Evolutionary conservation across 2,329 filamentous ascomycete species (phyloP).

Genomic region (Arthrobotrys musiformis): DNA sequence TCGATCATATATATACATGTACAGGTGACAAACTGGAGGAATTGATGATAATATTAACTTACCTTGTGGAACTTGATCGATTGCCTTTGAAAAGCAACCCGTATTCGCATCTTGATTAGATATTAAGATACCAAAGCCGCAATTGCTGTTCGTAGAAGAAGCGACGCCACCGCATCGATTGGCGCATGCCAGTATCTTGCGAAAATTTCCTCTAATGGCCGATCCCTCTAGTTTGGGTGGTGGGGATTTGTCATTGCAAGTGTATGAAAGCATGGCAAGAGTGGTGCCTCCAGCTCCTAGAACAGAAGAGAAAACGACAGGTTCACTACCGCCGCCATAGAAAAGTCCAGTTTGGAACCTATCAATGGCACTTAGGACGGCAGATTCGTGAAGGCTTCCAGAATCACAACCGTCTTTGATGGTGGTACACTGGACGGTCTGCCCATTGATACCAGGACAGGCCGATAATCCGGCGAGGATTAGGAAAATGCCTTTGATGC

Average conservation of each 20-base stretch:
- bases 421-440: slow-evolving; percentile 35
- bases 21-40: not conserved
- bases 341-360: slow-evolving; percentile 26
- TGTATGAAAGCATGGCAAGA: slow-evolving; percentile 27
- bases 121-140: slow-evolving; percentile 31
- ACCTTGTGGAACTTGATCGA: slow-evolving; percentile 19
- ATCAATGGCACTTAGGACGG: slow-evolving; percentile 4
- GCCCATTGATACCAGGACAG: slow-evolving; percentile 21
- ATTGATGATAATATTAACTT: not conserved
- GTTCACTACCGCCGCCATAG: slow-evolving; percentile 29
- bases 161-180: slow-evolving; percentile 31
- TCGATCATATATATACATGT: not conserved
- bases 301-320: slow-evolving; percentile 19
- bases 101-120: slow-evolving; percentile 11
- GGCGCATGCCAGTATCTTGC: slow-evolving; percentile 21
- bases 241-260: slow-evolving; percentile 12
- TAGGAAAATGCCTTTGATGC: slow-evolving; percentile 14
- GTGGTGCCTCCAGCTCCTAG: not conserved
- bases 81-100: slow-evolving; percentile 16
- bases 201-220: slow-evolving; percentile 11
- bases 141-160: slow-evolving; percentile 18
- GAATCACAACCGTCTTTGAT: slow-evolving; percentile 24
- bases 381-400: not conserved
- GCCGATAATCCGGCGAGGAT: not conserved
- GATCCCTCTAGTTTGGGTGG: slow-evolving; percentile 31